Conservation (phyloP, 2,329 filamentous ascomycete genomes). For the Trichoderma sp. region DNA sequence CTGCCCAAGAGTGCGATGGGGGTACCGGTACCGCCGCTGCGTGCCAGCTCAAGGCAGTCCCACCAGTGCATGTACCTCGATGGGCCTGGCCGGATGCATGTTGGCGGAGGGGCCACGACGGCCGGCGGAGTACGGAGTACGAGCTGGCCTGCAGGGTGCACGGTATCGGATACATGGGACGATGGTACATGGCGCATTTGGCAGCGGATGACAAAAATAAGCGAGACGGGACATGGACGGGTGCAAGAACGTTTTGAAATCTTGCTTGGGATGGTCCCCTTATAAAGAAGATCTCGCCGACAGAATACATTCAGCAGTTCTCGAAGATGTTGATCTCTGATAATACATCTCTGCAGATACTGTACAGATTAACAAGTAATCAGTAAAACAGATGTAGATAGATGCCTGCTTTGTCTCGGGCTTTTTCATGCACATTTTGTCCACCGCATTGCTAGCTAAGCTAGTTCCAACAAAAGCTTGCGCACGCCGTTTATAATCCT, state of each 20-base stretch:
- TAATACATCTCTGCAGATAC: too few species aligned
- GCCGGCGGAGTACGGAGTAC: constrained; percentile 3
- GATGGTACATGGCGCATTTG: neutral
- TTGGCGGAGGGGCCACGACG: neutral
- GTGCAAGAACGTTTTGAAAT: neutral
- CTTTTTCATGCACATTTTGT: neutral
- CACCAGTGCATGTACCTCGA: neutral
- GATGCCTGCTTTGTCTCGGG: neutral
- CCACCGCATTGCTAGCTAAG: neutral
- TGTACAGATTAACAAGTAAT: too few species aligned
- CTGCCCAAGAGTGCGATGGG: neutral
- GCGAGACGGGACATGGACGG: neutral
- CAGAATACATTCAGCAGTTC: neutral
- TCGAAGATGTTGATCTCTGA: too few species aligned
- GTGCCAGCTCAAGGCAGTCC: constrained; percentile 4
- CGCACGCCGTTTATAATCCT: neutral
- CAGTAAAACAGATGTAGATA: neutral
- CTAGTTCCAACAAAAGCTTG: neutral
- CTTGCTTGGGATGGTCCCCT: neutral
- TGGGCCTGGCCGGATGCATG: neutral
- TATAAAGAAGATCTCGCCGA: neutral
- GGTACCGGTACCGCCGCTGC: constrained; percentile 8
- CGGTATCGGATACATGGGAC: neutral
- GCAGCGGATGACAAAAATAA: neutral
- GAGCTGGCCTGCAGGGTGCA: constrained; percentile 2